Conservation (phyloP, 2,329 filamentous ascomycete species). For the Pestalotiopsis sp. region DNA sequence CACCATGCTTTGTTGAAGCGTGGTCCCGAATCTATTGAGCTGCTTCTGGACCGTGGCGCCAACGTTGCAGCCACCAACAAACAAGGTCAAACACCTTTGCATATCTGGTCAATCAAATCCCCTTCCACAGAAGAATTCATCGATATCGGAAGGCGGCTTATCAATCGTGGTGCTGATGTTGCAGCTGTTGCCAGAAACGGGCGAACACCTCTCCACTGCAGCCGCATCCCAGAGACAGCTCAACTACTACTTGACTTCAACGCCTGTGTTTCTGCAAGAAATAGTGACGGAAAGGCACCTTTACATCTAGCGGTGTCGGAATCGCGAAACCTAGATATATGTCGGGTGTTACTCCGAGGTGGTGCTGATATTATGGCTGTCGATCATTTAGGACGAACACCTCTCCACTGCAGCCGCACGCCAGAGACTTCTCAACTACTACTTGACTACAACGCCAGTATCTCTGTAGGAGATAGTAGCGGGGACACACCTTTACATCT, state of each 20-base stretch:
- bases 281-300: background rate
- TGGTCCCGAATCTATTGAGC: background rate
- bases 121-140: background rate
- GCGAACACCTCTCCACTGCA: background rate
- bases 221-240: background rate
- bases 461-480: too few relatives aligned
- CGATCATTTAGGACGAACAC: too few relatives aligned
- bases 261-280: background rate
- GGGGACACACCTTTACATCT: too few relatives aligned
- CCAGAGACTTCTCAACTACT: too few relatives aligned
- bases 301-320: background rate
- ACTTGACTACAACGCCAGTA: too few relatives aligned
- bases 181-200: background rate
- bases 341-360: too few relatives aligned
- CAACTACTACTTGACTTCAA: background rate
- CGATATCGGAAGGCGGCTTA: background rate
- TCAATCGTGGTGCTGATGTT: background rate
- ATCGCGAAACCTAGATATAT: too few relatives aligned
- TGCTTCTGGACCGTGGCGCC: background rate
- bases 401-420: too few relatives aligned
- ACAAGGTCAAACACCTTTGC: background rate
- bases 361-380: too few relatives aligned
- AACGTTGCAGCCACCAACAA: background rate
- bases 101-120: background rate
- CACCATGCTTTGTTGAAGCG: background rate